Evolutionary conservation across 495 filamentous ascomycete species (phyloP).

Genomic region (Penicillium ucsense): DNA sequence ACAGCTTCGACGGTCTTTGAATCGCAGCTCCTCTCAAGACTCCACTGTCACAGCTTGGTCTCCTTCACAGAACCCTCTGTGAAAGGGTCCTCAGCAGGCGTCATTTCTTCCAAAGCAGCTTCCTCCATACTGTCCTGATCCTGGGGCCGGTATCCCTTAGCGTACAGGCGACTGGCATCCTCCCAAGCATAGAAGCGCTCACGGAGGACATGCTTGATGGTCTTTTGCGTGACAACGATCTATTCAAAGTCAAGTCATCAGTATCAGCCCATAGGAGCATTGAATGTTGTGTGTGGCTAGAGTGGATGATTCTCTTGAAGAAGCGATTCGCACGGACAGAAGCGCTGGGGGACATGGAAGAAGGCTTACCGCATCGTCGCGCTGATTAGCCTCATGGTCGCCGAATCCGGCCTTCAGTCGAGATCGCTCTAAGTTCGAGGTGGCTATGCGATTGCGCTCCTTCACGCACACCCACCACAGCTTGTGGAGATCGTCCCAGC

Average conservation of each 20-base stretch:
- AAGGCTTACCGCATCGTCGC: slow-evolving; percentile 54
- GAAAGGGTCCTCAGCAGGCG: slow-evolving; percentile 2
- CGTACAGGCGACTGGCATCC: slow-evolving; percentile 64
- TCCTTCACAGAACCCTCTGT: slow-evolving; percentile 4
- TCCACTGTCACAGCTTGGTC: slow-evolving; percentile 5
- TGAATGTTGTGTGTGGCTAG: no score
- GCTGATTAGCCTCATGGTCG: slow-evolving; percentile 46
- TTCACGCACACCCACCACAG: slow-evolving; percentile 95
- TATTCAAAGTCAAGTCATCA: slow-evolving; percentile 16
- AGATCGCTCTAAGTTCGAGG: slow-evolving; percentile 54
- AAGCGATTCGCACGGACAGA: no score
- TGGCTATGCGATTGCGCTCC: slow-evolving; percentile 86
- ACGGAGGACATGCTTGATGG: slow-evolving; percentile 74
- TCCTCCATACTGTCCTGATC: slow-evolving; percentile 12
- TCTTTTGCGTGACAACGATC: slow-evolving; percentile 62
- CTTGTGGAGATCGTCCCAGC: slow-evolving; percentile 84
- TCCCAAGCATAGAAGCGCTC: slow-evolving; percentile 88
- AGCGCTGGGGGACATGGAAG: neutral
- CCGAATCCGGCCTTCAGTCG: slow-evolving; percentile 60
- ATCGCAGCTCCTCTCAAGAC: neutral
- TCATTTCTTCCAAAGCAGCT: slow-evolving; percentile 4
- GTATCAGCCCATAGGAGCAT: neutral
- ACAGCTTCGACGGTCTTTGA: no score
- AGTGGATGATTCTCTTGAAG: no score
- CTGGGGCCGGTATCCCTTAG: slow-evolving; percentile 40